These are phyloP conservation scores for Sonneratia caseolaris DNA, from an alignment of 345 rosid genomes.

Conservation along the genomic window DNA sequence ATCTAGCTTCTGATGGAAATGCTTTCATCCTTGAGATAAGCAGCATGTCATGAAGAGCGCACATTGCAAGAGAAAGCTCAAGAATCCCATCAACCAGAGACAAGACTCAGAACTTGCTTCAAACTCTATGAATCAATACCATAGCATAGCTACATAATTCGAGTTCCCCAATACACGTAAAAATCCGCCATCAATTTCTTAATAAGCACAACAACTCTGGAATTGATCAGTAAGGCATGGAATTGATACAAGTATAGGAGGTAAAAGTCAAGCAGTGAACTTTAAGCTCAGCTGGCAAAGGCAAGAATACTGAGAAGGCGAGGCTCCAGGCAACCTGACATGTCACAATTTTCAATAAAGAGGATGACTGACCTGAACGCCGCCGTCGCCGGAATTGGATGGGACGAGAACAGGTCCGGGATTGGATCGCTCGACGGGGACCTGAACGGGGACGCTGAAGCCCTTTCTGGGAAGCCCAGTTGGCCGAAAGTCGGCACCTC, in stretches of 20 bases:
- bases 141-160: background rate
- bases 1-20: background rate
- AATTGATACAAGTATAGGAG: background rate
- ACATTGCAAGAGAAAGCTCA: background rate
- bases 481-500: slow-evolving; percentile 33
- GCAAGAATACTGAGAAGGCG: background rate
- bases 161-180: background rate
- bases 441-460: slow-evolving; percentile 74
- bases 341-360: background rate
- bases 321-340: background rate
- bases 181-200: background rate
- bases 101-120: background rate
- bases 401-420: slow-evolving; percentile 56
- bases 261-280: background rate
- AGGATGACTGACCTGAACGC: slow-evolving; percentile 58
- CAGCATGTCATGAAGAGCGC: background rate
- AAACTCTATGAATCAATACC: background rate
- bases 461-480: slow-evolving; percentile 72
- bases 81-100: background rate
- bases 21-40: background rate
- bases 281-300: background rate
- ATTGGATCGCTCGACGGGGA: slow-evolving; percentile 59
- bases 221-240: background rate
- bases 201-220: background rate
- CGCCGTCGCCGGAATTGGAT: slow-evolving; percentile 68